These are phyloP conservation scores for Mortierella sp. DNA, from an alignment of 371 early-diverging fungal genomes.

Conservation along the genomic window DNA sequence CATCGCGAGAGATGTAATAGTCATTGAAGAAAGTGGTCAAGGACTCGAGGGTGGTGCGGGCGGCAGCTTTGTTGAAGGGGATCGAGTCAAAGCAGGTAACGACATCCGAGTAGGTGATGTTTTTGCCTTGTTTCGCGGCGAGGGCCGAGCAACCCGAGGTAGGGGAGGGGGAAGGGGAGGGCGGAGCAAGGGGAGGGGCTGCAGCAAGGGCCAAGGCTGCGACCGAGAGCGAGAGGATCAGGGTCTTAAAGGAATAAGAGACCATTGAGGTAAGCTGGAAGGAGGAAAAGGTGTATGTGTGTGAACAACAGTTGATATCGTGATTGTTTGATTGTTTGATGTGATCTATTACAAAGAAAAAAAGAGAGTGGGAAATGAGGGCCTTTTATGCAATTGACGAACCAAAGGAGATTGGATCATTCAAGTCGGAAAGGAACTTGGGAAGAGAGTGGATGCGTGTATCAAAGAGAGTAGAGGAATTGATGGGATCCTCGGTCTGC, in stretches of 20 bases:
- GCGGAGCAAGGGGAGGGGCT: too few species aligned
- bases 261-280: constrained; percentile 4
- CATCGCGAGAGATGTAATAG: constrained; percentile 19
- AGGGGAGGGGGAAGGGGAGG: too few species aligned
- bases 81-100: constrained; percentile 4
- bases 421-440: not conserved
- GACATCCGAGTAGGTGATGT: constrained; percentile 15
- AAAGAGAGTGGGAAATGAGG: not conserved
- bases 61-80: constrained; percentile 14
- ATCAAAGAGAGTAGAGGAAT: not conserved
- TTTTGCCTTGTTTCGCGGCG: constrained; percentile 7
- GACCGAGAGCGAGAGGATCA: constrained; percentile 19
- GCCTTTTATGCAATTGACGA: not conserved
- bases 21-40: constrained; percentile 12
- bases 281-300: not conserved
- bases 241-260: constrained; percentile 6
- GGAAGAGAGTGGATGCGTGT: too few species aligned
- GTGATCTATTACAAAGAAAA: not conserved
- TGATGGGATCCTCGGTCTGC: not conserved
- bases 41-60: constrained; percentile 7
- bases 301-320: not conserved
- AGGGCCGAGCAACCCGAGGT: constrained; percentile 9
- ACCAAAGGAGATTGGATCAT: not conserved
- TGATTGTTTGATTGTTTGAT: not conserved
- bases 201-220: not conserved